A percentile compares a stretch with the other conserved stretches of the same genome.
Conservation (phyloP, 306 rosid genomes). For the Hylodesmum podocarpum region DNA sequence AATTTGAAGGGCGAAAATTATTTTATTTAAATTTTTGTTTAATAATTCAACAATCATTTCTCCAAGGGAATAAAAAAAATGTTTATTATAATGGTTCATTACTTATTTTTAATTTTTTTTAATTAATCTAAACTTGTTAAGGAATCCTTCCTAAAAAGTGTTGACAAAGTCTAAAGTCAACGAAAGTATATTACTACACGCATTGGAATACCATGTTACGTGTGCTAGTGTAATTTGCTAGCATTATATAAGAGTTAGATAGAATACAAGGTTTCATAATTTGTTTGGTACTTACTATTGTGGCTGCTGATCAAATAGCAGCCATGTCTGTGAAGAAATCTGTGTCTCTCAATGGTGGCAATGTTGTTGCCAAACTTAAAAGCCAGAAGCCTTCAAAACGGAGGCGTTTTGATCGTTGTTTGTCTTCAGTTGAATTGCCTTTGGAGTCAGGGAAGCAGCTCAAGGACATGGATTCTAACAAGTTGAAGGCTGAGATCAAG, state of each 20-base stretch:
- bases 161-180: conserved; percentile 65
- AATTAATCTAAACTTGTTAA: conserved; percentile 25
- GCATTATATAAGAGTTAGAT: conserved; percentile 35
- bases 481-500: conserved; percentile 70
- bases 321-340: conserved; percentile 84
- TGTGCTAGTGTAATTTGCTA: conserved; percentile 37
- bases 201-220: conserved; percentile 43
- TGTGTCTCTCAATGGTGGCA: conserved; percentile 50
- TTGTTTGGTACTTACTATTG: not conserved
- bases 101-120: no score
- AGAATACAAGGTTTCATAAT: not conserved
- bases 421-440: conserved; percentile 51
- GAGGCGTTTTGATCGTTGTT: conserved; percentile 47
- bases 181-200: conserved; percentile 45
- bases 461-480: conserved; percentile 73
- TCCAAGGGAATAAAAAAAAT: not conserved
- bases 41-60: no score
- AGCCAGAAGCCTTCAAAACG: conserved; percentile 11
- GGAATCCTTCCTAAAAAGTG: conserved; percentile 22
- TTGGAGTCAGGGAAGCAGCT: conserved; percentile 70
- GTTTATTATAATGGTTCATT: no score
- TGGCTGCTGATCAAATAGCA: conserved; percentile 31
- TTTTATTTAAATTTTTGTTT: no score
- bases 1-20: not conserved
- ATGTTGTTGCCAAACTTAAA: not conserved